Percentiles rank a stretch among this genome's conserved stretches.
Conservation (phyloP, 1,284 basidiomycete species). For the Earliella scabrosa region DNA sequence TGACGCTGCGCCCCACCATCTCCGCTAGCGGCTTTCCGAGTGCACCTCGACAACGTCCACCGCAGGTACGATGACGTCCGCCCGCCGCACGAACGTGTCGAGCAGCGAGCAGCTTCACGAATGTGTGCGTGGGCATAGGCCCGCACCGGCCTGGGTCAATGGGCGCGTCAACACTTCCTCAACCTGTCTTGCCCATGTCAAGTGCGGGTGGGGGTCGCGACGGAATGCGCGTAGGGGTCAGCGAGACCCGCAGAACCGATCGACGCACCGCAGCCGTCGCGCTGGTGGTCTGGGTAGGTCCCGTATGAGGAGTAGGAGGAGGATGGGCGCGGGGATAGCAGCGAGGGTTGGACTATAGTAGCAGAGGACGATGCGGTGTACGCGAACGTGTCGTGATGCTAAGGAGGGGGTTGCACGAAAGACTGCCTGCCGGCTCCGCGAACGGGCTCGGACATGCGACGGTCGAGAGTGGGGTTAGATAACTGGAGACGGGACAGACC, state of each 20-base stretch:
- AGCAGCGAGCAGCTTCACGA: too few relatives aligned
- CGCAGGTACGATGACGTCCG: too few relatives aligned
- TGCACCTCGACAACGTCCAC: too few relatives aligned
- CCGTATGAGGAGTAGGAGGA: constrained; percentile 27
- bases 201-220: constrained; percentile 1
- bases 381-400: constrained; percentile 22
- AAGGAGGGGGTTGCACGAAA: constrained; percentile 20
- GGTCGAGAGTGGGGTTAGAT: constrained; percentile 47
- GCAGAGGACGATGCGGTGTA: constrained; percentile 35
- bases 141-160: too few relatives aligned
- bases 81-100: too few relatives aligned
- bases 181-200: too few relatives aligned
- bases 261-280: constrained; percentile 24
- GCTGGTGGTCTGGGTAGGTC: constrained; percentile 25
- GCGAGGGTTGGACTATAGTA: constrained; percentile 20
- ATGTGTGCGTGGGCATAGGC: too few relatives aligned
- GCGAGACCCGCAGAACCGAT: constrained; percentile 16
- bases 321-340: constrained; percentile 28
- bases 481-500: constrained; percentile 21
- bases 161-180: too few relatives aligned
- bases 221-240: constrained; percentile 18
- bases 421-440: constrained; percentile 28
- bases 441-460: constrained; percentile 68
- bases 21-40: too few relatives aligned
- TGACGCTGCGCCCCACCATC: too few relatives aligned